Base-by-base conservation (phyloP, 1,284 basidiomycete species). In the Ustilago loliicola region DNA sequence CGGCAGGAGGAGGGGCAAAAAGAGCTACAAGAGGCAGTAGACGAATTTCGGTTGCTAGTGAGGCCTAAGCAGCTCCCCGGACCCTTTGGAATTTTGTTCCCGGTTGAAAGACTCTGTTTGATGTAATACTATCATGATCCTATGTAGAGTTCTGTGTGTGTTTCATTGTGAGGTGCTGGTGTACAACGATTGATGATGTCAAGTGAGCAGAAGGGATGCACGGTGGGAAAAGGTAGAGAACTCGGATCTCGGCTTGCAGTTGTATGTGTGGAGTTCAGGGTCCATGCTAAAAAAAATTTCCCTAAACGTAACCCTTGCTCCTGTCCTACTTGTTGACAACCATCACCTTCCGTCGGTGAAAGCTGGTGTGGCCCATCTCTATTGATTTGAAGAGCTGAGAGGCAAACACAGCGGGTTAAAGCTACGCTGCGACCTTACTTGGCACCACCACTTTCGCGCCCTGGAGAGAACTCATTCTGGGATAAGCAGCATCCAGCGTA, bases 21-120 rank as follows among this genome's bases (percentile, higher is more conserved):
- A 67, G 58, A 38, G 48, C 42, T n/a, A 72, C 65, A 21, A 61
- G 66, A 29, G 55, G 42, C 2, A 77, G 66, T 40, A 57, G 66
- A 34, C 60, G 62, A 55, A 34, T 68, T 29, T 67, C 62, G 32
- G 68, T 76, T n/a, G 72, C 62, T n/a, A 74, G 72, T 51, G 72
- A 69, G 32, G 72, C 66, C 15, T 73, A 54, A n/a, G n/a, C n/a
- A n/a, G 34, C 25, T 27, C 29, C 50, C 7, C 13, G 17, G 6
- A 23, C 29, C 1, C 13, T 23, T 5, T 48, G 32, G 11, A 42
- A 9, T 55, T n/a, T 42, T 34, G 13, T 45, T 25, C n/a, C 10
- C 17, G 3, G 27, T 3, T 57, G 42, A 19, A 17, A 2, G 51
- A 7, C 2, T 21, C 15, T n/a, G 13, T 36, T 55, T 19, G 36